Evolutionary conservation across 139 green algal species (phyloP), one percentile per base, ranked within the genome.

Genomic region (Tetraselmis striata): DNA sequence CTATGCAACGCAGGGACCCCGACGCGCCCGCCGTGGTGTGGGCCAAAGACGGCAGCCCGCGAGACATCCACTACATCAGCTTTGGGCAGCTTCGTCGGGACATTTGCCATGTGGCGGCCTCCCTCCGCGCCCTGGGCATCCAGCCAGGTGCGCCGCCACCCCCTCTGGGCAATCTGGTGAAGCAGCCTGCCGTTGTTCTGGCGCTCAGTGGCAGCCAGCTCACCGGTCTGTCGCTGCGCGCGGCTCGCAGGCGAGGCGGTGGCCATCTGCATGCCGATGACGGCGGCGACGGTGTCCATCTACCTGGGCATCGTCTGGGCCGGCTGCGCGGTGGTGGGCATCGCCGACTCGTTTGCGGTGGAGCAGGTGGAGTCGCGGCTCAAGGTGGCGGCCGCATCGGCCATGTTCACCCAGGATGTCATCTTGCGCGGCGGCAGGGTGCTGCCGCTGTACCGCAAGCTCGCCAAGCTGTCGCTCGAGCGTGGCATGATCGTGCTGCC

Each of bases 261-360:
- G 11, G 95, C 91, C 1, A 89, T 98, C 25, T 86, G 89, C 81
- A 93, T 97, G 93, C 93, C 95, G 0, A 93, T 98, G 87, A 94
- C 87, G 1, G 84, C 87, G 1, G 79, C 89, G 2, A 83, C 93
- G 0, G 91, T 96, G 1, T 83, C 83, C 0, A 32, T 84, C 2
- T 98, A 97, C 87, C 89, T 98, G 59, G 95, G 90, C 28, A 87
- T 95, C n/a, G 86, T 98, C 11, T 88, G 97, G 81, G 84, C 91
- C 2, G 95, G 95, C 76, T 94, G 88, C 45, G 89, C 78, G 23
- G 92, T 92, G 25, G 95, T 98, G 30, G 95, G 90, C 31, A 94
- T 98, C 29, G 85, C 95, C 0, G 95, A 98, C 84, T 96, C 91
- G 28, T 98, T 98, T 75, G 77, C 82, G 78, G 84, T 91, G 0